Evolutionary conservation across 805 yeast species (phyloP), one percentile per base, ranked within the genome.

Genomic region (Candida verbasci): DNA sequence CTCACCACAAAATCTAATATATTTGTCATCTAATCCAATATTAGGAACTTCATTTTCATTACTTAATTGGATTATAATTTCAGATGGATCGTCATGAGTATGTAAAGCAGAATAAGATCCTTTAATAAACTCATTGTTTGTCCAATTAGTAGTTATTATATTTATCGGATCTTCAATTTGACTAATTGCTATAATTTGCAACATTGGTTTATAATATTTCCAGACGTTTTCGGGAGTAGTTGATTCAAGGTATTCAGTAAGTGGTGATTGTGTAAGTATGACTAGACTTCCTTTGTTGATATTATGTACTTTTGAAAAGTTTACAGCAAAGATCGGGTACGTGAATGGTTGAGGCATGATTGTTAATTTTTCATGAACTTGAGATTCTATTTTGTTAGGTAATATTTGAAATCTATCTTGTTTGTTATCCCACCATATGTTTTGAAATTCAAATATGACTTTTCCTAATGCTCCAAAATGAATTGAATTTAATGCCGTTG

Each of bases 1-100:
- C 52, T 88, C 96, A 6, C 96, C 96, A 0, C 96, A 96, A 65
- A 88, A 88, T 29, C 95, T 65, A 2, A 88, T 60, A 7, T 68
- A 65, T 3, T 55, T 48, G 9, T 70, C 78, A 3, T 60, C 60
- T 6, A 41, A 34, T 4, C 44, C 44, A 26, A 34, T 24, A 22
- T 33, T 28, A 23, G 17, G 8, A 4, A 49, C 50, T 6, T 52
- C 57, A 21, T 51, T 39, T 25, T 64, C 71, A 17, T 74, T 73
- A 14, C 74, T 66, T 39, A 85, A 66, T n/a, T 81, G 82, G 11
- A 77, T 53, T 0, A 82, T 72, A 12, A 78, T 55, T 35, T 75
- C 81, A 8, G 75, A 63, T 0, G 94, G 86, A 48, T 81, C 86
- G 54, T 83, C 84, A 6, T 79, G 80, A 0, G 82, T 77, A 24